Evolutionary conservation across 768 basidiomycete genomes (phyloP), one percentile per base, ranked within the genome.

Genomic region (Suillus lakei): DNA sequence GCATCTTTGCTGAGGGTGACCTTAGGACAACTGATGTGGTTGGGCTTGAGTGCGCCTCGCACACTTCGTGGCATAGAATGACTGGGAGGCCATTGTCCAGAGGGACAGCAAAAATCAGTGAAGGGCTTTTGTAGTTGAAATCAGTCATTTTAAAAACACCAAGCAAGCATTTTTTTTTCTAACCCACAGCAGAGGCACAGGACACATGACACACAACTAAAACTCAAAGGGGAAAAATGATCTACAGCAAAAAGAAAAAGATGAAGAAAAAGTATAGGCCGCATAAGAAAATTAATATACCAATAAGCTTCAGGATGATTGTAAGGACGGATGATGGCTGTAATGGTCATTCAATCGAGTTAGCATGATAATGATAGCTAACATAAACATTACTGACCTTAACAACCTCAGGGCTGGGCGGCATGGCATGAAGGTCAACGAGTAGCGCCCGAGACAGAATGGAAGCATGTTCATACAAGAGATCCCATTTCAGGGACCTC

Each of bases 381-480:
- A 61, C n/a, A n/a, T n/a, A n/a, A 60, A 30, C 15, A 41, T 43
- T 26, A 43, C 59, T n/a, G 21, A 60, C 44, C 39, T 41, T 39
- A 1, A 39, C 38, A 39, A 39, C 38, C 10, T 39, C 38, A 61
- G 50, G 15, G 60, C 18, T 53, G 5, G 34, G 23, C 1, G 16
- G 13, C 23, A 3, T 65, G 36, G 50, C 50, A 9, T 65, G 54
- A 8, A 62, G 21, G 34, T 66, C 65, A 26, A 8, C 38, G 1
- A 13, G 4, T 44, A 66, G 61, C 3, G 54, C 65, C n/a, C 23
- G 2, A n/a, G 61, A 43, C 5, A 66, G 43, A 50, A 62, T 66
- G 5, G 36, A 26, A 9, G 61, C 69, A 21, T 66, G 59, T 44
- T 70, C 60, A 12, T 61, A 66, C 32, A 63, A 15, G 32, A 66